phyloP scores from a whole-genome alignment of 179 eudicot species.

The Drosera spatulata region DNA sequence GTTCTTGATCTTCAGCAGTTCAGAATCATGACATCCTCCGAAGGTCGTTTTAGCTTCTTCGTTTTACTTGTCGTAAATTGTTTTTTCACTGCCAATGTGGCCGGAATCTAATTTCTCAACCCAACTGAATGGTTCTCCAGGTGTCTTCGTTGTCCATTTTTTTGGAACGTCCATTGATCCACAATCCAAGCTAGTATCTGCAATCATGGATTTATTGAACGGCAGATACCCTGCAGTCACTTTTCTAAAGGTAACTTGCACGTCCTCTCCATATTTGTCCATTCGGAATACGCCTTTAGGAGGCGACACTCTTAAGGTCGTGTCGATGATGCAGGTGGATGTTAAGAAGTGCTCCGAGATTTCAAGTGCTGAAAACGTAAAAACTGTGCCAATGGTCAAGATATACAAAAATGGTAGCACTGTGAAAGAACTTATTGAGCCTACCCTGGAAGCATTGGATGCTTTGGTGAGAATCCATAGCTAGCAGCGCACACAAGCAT shows the following conservation, averaged over 20 bases:
- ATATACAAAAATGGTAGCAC: constrained; percentile 67
- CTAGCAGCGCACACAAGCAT: no score
- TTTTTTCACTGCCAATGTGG: neutral
- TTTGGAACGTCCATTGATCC: neutral
- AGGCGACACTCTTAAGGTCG: neutral
- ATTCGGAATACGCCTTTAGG: neutral
- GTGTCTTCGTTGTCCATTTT: neutral
- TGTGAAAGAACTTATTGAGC: constrained; percentile 68
- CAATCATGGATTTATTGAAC: no score
- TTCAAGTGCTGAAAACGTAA: constrained; percentile 55
- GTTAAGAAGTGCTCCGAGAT: constrained; percentile 45
- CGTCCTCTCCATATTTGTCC: no score
- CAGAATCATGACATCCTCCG: constrained; percentile 52
- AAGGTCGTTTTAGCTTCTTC: constrained; percentile 25
- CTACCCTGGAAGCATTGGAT: constrained; percentile 67
- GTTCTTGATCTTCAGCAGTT: constrained; percentile 58
- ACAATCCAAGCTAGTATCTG: no score
- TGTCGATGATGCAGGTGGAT: constrained; percentile 42
- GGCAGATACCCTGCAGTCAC: no score
- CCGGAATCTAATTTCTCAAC: neutral
- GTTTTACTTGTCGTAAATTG: neutral
- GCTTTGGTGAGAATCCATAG: constrained; percentile 82
- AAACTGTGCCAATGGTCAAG: constrained; percentile 69
- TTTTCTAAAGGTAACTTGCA: no score
- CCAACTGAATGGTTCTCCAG: neutral